Evolutionary conservation across 1,139 yeast species (phyloP), one percentile per base, ranked within the genome.

Genomic region (Magnusiomyces ingens): DNA sequence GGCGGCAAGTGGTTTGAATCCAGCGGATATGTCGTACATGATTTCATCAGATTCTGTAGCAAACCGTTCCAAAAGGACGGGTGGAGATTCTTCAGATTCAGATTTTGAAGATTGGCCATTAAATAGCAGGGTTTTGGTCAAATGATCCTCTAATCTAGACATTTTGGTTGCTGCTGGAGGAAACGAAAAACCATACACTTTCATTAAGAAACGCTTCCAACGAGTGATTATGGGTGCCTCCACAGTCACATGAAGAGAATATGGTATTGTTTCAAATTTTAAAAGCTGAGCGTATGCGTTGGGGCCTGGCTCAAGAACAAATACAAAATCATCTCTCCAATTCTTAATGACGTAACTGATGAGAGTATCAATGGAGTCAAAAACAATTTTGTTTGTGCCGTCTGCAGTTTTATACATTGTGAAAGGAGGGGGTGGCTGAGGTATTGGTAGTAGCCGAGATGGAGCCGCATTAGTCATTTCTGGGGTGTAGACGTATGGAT

Each of bases 221-320:
- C 96, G 74, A 26, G 79, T 61, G 19, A 65, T 62, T 13, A 85
- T 58, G 0, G 96, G 88, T 0, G 96, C 90, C 64, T 89, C 96
- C 1, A 90, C 75, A 8, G 89, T 78, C 2, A 93, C 66, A 62
- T 90, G 95, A 35, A 90, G 75, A 64, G 91, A 89, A 66, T 89
- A 93, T 0, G 99, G 98, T 56, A 97, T 73, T 59, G 85, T 84
- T 48, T 78, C 72, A 6, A 90, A 70, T 17, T 70, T 70, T 1
- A 76, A 75, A 38, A 87, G 72, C 53, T 77, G 70, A 0, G 67
- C 67, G 22, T 72, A 71, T 12, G 71, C 67, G 13, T 85, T 72
- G 8, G 32, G 32, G 32, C 32, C 32, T 8, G 32, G 32, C 32
- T 26, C 32, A 56, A 81, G 80, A 0, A 78, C 68, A 5, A 86